Conservation (phyloP, 1,284 basidiomycete genomes). For the Chalciporus piperatoides region DNA sequence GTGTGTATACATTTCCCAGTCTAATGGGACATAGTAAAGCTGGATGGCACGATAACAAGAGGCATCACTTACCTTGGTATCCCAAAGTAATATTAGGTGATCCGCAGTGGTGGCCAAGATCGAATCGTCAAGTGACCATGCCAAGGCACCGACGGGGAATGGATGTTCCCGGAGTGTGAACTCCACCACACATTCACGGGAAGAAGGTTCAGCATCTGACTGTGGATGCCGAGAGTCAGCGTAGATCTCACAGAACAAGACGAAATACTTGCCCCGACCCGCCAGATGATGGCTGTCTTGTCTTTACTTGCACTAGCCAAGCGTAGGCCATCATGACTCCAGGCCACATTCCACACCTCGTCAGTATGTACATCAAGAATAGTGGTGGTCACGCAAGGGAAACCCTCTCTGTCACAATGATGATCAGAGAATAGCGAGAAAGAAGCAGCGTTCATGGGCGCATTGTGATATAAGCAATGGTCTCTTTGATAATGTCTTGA, state of each 20-base stretch:
- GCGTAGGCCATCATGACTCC: conserved; percentile 86
- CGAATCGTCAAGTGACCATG: conserved; percentile 88
- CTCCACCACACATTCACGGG: conserved; percentile 58
- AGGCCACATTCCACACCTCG: conserved; percentile 94
- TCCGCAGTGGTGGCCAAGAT: conserved; percentile 81
- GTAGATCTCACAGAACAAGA: neutral
- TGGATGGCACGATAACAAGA: neutral
- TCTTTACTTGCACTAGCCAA: conserved; percentile 90
- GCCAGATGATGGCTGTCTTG: conserved; percentile 87
- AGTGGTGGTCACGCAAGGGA: conserved; percentile 83
- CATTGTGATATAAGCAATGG: conserved; percentile 79
- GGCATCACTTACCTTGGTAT: conserved; percentile 59
- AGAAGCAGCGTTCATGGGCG: conserved; percentile 50
- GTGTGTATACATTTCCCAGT: conserved; percentile 64
- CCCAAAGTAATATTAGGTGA: conserved; percentile 81
- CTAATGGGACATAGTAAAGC: conserved; percentile 37
- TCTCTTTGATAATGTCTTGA: conserved; percentile 77
- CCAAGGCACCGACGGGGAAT: conserved; percentile 73
- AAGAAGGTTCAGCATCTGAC: conserved; percentile 47
- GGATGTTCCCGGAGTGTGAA: conserved; percentile 70
- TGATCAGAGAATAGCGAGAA: conserved; percentile 89
- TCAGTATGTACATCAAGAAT: conserved; percentile 84
- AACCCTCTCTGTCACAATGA: conserved; percentile 72
- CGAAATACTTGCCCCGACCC: conserved; percentile 59
- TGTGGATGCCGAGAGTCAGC: conserved; percentile 24